Conservation (phyloP, 2,329 filamentous ascomycete genomes). For the Furcasterigmium furcatum region DNA sequence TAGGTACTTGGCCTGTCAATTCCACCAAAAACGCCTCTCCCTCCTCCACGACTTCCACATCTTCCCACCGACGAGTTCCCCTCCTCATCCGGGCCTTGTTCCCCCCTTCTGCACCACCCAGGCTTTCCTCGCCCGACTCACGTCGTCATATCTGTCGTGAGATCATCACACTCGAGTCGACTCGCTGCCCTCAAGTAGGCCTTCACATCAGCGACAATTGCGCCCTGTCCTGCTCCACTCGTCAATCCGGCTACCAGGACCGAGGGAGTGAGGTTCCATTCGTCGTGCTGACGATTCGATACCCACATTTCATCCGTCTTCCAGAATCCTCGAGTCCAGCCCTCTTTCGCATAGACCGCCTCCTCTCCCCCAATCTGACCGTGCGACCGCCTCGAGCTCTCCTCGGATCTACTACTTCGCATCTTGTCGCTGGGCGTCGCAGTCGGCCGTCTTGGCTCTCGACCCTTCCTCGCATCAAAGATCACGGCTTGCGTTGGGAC, state of each 20-base stretch:
- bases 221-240: not conserved
- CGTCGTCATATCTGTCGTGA: not conserved
- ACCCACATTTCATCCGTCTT: slow-evolving; percentile 1
- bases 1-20: no score
- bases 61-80: not conserved
- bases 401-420: no score
- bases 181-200: no score
- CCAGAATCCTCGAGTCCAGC: not conserved
- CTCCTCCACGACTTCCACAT: not conserved
- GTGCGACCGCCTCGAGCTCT: not conserved
- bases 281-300: not conserved
- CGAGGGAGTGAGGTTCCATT: not conserved
- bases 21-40: not conserved
- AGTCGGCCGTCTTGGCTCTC: no score
- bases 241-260: not conserved
- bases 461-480: no score
- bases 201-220: no score
- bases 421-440: no score
- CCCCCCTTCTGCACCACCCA: not conserved
- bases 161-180: no score
- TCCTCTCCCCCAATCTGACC: not conserved
- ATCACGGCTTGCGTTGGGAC: no score
- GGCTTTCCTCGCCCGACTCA: not conserved
- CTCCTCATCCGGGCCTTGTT: not conserved
- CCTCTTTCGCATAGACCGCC: not conserved